phyloP scores from a whole-genome alignment of 805 yeast genomes.

The Maudiozyma serrabonitensis region DNA sequence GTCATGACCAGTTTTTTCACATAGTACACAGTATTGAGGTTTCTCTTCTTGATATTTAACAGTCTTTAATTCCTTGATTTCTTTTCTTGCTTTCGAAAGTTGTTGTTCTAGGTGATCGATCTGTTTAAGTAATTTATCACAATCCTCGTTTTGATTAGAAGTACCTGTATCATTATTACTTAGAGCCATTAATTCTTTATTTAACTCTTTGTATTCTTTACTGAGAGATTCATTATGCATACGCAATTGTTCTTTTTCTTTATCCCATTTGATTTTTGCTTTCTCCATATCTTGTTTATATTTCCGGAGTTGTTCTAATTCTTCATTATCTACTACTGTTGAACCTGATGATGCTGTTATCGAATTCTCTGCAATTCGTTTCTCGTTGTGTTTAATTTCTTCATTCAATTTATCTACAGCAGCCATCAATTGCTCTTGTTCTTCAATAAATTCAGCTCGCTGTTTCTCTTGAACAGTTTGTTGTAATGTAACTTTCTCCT shows the following conservation, averaged over 20 bases:
- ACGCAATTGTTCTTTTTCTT: slow-evolving; percentile 21
- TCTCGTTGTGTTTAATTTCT: slow-evolving; percentile 27
- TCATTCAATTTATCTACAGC: slow-evolving; percentile 27
- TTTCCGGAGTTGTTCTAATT: slow-evolving; percentile 8
- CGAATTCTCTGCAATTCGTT: slow-evolving; percentile 4
- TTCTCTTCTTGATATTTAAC: neutral
- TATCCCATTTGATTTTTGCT: slow-evolving; percentile 17
- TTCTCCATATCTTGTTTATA: slow-evolving; percentile 10
- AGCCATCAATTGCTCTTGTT: slow-evolving; percentile 25
- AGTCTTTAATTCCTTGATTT: neutral
- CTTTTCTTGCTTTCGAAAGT: slow-evolving; percentile 18
- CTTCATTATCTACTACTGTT: slow-evolving; percentile 2
- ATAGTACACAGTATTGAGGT: slow-evolving; percentile 65
- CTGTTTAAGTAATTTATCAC: slow-evolving; percentile 7
- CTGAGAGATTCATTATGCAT: slow-evolving; percentile 22
- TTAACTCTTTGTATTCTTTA: slow-evolving; percentile 19
- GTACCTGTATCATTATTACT: slow-evolving; percentile 6
- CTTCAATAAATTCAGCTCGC: slow-evolving; percentile 21
- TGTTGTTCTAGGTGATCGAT: slow-evolving; percentile 24
- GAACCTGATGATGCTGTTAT: neutral
- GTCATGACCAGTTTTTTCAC: slow-evolving; percentile 85
- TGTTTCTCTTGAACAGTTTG: slow-evolving; percentile 18
- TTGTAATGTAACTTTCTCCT: slow-evolving; percentile 18
- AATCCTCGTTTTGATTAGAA: neutral
- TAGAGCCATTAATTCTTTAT: slow-evolving; percentile 16